Evolutionary conservation across 1,284 basidiomycete species (phyloP).

Genomic region (Stygiomarasmius scandens): DNA sequence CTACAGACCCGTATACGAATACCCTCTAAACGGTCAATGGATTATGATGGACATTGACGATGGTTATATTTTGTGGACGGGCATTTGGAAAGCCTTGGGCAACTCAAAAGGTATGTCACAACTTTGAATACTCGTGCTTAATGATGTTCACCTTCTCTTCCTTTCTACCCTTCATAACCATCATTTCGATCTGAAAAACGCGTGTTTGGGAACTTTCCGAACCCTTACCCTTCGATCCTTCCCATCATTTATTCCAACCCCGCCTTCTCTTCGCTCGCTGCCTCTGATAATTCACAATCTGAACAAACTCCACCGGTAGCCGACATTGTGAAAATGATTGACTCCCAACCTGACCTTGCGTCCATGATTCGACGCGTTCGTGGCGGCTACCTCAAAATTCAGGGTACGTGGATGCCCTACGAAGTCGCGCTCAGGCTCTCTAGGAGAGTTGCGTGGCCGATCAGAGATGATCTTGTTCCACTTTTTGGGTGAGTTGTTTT

Average conservation of each 20-base stretch:
- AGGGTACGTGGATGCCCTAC: slow-evolving; percentile 89
- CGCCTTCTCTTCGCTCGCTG: neutral
- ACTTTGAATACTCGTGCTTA: no score
- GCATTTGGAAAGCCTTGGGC: slow-evolving; percentile 87
- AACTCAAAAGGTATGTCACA: slow-evolving; percentile 75
- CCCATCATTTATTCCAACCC: no score
- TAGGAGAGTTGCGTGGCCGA: slow-evolving; percentile 85
- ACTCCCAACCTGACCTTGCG: slow-evolving; percentile 84
- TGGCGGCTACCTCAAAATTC: slow-evolving; percentile 86
- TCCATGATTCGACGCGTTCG: slow-evolving; percentile 78
- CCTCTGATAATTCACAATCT: neutral
- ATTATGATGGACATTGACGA: slow-evolving; percentile 93
- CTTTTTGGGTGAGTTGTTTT: slow-evolving; percentile 68
- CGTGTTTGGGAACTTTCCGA: neutral
- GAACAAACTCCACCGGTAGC: slow-evolving; percentile 43
- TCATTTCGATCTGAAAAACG: no score
- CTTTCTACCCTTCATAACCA: no score
- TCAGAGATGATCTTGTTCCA: slow-evolving; percentile 80
- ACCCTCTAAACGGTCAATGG: slow-evolving; percentile 85
- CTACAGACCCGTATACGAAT: slow-evolving; percentile 80
- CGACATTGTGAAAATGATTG: slow-evolving; percentile 88
- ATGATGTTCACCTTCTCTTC: no score
- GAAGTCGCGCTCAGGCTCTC: slow-evolving; percentile 78
- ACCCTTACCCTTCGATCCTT: neutral
- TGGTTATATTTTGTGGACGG: slow-evolving; percentile 85